phyloP scores from a whole-genome alignment of 208 protist species.

The Trypanosoma lewisi region DNA sequence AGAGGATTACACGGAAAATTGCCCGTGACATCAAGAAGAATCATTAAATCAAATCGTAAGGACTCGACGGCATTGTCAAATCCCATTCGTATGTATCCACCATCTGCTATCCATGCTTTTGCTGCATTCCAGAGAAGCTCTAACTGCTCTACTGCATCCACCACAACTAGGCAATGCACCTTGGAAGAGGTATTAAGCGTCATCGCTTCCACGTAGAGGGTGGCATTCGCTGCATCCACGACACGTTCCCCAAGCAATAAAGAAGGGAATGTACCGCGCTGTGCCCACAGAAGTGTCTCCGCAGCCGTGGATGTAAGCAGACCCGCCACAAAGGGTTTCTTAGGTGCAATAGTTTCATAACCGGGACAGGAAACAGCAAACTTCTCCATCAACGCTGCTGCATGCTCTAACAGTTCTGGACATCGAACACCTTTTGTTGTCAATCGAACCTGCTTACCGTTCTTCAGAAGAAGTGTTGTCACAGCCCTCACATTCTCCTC shows the following conservation, averaged over 20 bases:
- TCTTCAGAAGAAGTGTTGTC: slow-evolving; percentile 8
- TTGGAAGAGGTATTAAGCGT: slow-evolving; percentile 14
- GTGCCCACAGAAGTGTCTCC: slow-evolving; percentile 28
- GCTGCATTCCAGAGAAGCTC: slow-evolving; percentile 25
- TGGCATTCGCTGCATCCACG: slow-evolving; percentile 12
- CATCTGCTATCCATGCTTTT: slow-evolving; percentile 14
- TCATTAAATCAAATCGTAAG: slow-evolving; percentile 8
- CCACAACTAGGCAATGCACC: slow-evolving; percentile 8
- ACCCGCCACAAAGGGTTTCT: slow-evolving; percentile 16
- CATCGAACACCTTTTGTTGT: slow-evolving; percentile 21
- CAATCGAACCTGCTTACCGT: slow-evolving; percentile 23
- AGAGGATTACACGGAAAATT: not conserved
- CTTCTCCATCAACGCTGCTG: slow-evolving; percentile 16
- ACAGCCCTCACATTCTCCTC: slow-evolving; percentile 25
- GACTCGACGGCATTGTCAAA: slow-evolving; percentile 24
- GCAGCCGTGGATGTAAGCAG: slow-evolving; percentile 21
- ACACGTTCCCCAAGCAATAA: slow-evolving; percentile 13
- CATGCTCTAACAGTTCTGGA: slow-evolving; percentile 18
- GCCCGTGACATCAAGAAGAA: slow-evolving; percentile 13
- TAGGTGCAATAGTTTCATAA: slow-evolving; percentile 8
- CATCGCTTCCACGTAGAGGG: slow-evolving; percentile 19
- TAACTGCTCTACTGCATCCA: slow-evolving; percentile 20
- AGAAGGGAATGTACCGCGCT: slow-evolving; percentile 14
- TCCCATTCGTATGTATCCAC: slow-evolving; percentile 11
- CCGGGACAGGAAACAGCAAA: slow-evolving; percentile 7